Percentiles rank a stretch among this genome's conserved stretches.
phyloP scores from a whole-genome alignment of 257 asterid genomes.

The Gentiana macrophylla region DNA sequence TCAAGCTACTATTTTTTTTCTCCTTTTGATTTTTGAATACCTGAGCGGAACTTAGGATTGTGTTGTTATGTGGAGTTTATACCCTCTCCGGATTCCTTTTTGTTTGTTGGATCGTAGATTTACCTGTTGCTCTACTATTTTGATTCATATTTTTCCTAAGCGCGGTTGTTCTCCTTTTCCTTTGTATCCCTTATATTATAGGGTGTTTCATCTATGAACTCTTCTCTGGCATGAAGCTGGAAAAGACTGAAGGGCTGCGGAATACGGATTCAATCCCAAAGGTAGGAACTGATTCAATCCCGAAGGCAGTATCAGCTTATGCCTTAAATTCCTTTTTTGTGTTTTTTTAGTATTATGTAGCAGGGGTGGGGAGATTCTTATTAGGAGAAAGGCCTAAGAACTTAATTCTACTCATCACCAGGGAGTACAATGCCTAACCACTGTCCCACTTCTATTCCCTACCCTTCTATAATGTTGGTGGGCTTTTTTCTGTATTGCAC shows the following conservation, averaged over 20 bases:
- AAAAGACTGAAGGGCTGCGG: slow-evolving; percentile 80
- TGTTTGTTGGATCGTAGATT: background rate
- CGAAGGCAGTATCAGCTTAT: no score
- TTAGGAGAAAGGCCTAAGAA: no score
- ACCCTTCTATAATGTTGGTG: no score
- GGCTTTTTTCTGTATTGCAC: slow-evolving; percentile 1
- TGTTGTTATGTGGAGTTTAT: no score
- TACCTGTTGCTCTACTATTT: background rate
- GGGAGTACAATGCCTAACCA: no score
- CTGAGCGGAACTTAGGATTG: background rate
- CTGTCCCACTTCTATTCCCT: no score
- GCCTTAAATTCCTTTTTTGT: no score
- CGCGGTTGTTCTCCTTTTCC: background rate
- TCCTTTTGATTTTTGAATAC: background rate
- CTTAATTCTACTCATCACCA: no score
- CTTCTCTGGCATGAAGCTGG: slow-evolving; percentile 80
- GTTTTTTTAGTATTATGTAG: no score
- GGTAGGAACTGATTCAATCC: slow-evolving; percentile 26
- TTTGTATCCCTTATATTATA: slow-evolving; percentile 14
- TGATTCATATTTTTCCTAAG: background rate
- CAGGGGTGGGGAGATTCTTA: no score
- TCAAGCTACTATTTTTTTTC: background rate
- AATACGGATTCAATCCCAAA: slow-evolving; percentile 78
- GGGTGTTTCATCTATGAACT: slow-evolving; percentile 97
- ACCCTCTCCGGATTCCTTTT: no score